phyloP scores from a whole-genome alignment of 2,329 filamentous ascomycete species.

The Trichoderma gracile region DNA sequence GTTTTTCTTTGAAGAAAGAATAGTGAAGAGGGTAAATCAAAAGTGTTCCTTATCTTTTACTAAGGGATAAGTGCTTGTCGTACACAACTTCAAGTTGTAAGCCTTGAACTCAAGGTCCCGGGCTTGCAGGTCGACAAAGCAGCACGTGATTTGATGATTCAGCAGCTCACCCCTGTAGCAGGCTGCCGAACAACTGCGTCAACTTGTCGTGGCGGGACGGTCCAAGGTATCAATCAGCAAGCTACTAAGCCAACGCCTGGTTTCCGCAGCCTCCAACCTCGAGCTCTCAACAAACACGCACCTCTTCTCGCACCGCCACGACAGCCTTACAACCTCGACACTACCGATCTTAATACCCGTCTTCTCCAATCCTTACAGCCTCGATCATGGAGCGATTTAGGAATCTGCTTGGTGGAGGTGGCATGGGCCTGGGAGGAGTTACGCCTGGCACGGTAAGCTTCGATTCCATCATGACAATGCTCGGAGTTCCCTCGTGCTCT shows the following conservation, averaged over 20 bases:
- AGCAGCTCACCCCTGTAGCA: slow-evolving; percentile 19
- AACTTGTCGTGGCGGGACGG: slow-evolving; percentile 18
- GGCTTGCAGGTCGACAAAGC: background rate
- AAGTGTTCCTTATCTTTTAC: too few relatives aligned
- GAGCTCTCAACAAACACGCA: background rate
- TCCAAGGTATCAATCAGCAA: slow-evolving; percentile 14
- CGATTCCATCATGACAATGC: background rate
- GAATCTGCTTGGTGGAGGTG: slow-evolving; percentile 78
- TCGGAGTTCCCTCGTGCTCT: background rate
- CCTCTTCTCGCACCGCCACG: background rate
- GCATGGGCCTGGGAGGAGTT: slow-evolving; percentile 62
- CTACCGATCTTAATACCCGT: background rate
- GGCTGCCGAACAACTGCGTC: slow-evolving; percentile 28
- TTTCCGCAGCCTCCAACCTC: slow-evolving; percentile 13
- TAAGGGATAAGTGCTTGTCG: too few relatives aligned
- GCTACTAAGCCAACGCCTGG: slow-evolving; percentile 18
- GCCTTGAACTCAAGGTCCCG: too few relatives aligned
- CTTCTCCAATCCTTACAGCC: background rate
- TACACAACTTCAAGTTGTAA: too few relatives aligned
- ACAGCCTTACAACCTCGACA: background rate
- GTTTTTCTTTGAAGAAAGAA: too few relatives aligned
- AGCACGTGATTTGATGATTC: slow-evolving; percentile 24
- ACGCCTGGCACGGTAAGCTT: slow-evolving; percentile 44
- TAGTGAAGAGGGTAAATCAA: too few relatives aligned
- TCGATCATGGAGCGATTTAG: slow-evolving; percentile 84